Base-by-base conservation (phyloP, 371 early-diverging fungal species). In the Dichotomocladium elegans region DNA sequence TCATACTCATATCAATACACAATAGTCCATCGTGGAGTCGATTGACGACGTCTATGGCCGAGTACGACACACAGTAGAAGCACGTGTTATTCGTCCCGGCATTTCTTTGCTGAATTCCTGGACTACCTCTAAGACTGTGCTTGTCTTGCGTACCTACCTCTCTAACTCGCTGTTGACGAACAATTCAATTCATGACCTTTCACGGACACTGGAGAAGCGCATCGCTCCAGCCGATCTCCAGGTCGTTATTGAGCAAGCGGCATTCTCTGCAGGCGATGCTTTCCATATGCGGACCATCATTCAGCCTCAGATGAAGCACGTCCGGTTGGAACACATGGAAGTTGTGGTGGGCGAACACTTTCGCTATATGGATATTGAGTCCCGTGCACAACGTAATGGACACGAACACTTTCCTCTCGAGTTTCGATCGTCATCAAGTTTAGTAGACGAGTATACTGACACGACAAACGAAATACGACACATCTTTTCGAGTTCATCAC, bases 31-130 rank as follows among this genome's bases (percentile, higher is more conserved):
- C 21, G 63, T 65, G 4, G 64, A 70, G 27, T 59, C 70, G 2
- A 67, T 73, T 28, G 68, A 73, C n/a, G 70, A 73, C 47, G 60
- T 58, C 2, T 70, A 70, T 60, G 74, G 74, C 11, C 57, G 74
- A 29, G 74, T 73, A 14, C 57, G 57, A 22, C 74, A 73, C 51
- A 53, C 49, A 9, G 57, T 69, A 4, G 70, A 73, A 37, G 74
- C 70, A 4, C 57, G 60, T 15, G 70, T 67, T 4, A 58, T 55
- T 41, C 53, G 74, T 15, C 67, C 74, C 12, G 74, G 74, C 0
- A 63, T 73, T 22, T 50, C 55, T 6, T 40, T 70, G 47, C 46
- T 66, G 4, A 64, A 59, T 21, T 63, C 55, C 27, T 73, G 64
- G 68, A 28, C 41, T 28, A 51, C 60, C 2, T 30, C 67, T 4